Base-by-base conservation (phyloP, 148 eudicot genomes). In the Cornus controversa region DNA sequence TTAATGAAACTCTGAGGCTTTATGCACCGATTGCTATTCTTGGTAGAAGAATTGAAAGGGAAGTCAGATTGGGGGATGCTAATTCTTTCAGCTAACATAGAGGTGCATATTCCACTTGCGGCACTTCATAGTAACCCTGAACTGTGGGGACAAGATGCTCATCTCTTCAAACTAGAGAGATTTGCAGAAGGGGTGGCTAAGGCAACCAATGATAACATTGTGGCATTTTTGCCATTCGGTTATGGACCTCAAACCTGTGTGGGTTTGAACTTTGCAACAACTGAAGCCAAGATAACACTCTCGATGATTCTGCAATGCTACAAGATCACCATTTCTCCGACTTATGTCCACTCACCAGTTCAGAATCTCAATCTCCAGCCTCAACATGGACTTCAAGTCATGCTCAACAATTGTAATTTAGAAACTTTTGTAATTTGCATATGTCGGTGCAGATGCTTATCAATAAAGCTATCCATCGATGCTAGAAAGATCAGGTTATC, bases 241-340 rank as follows among this genome's bases (percentile, higher is more conserved):
- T 72, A 26, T 9, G 75, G 75, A 72, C 75, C 75, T 5, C 23
- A 66, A 22, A 53, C 10, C 10, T 72, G 75, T 42, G 64, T 72
- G 7, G 75, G 75, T 0, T 18, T 57, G 25, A 72, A 54, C 25
- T 72, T 72, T 54, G 75, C 75, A 54, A 54, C 8, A 15, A 29
- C 14, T 7, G 75, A 72, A 24, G 53, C n/a, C 0, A 74, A 74
- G 77, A 74, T 73, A 29, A 28, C 66, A 20, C 67, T 73, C 8
- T 31, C 76, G 0, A 73, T 60, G 76, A 73, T 73, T 25, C 69
- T 74, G 28, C 77, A 74, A 60, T 69, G 69, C 6, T 64, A 74
- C 23, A 24, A 23, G 69, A 36, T 74, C 68, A 74, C 77, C 29
- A 69, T 74, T 29, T 74, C 77, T 0, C 77, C 68, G 24, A 37